Percentiles rank a stretch among this genome's conserved stretches.
These are phyloP conservation scores for Aspergillus ibericus DNA, from an alignment of 2,329 filamentous ascomycete species.

Conservation along the genomic window DNA sequence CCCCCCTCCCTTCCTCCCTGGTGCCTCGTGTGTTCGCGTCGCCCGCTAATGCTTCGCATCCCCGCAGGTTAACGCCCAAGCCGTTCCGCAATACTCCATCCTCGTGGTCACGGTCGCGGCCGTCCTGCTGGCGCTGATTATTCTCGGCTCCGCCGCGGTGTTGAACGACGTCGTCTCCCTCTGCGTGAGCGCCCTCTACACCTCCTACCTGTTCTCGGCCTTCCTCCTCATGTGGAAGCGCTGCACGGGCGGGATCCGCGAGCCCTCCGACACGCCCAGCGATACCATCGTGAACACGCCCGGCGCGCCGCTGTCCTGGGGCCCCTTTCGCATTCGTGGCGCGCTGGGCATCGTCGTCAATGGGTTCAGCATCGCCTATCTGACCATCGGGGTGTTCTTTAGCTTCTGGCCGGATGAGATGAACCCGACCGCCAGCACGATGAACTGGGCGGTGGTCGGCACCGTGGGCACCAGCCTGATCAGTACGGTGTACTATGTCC, in stretches of 20 bases:
- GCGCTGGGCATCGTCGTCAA: not conserved
- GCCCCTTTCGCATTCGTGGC: not conserved
- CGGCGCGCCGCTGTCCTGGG: constrained; percentile 1
- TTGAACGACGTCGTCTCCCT: constrained; percentile 3
- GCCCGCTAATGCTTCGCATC: not conserved
- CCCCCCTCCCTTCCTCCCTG: too few species aligned
- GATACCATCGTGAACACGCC: not conserved
- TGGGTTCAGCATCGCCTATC: not conserved
- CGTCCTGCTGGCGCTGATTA: not conserved
- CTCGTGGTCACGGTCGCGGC: not conserved
- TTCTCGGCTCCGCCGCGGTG: not conserved
- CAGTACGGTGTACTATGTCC: constrained; percentile 1
- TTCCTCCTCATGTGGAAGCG: constrained; percentile 2
- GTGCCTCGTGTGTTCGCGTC: too few species aligned
- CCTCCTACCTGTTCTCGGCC: constrained; percentile 1
- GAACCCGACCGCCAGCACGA: constrained; percentile 1
- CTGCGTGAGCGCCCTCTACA: constrained; percentile 3
- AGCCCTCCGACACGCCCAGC: not conserved
- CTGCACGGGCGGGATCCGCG: constrained; percentile 1
- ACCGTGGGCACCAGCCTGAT: constrained; percentile 1
- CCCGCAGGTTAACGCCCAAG: constrained; percentile 2
- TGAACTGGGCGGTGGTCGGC: constrained; percentile 4
- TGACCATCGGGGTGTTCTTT: constrained; percentile 1
- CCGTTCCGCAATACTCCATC: constrained; percentile 1
- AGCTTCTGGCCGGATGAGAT: not conserved